Evolutionary conservation across 208 protist species (phyloP), one percentile per base, ranked within the genome.

Genomic region (Wallacemonas sp.): DNA sequence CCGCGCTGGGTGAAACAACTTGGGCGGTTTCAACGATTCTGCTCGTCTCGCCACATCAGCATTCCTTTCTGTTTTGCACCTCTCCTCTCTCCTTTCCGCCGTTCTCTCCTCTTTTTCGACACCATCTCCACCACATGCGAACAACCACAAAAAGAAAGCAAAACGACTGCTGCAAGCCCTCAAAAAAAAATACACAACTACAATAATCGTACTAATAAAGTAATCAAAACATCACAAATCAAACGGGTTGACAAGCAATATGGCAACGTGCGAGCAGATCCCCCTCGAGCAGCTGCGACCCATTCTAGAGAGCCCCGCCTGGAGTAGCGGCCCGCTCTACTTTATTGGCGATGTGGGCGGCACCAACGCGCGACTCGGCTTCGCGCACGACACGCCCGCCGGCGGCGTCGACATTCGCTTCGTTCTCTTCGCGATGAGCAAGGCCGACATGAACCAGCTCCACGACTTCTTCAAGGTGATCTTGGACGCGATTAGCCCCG

Each of bases 261-360:
- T 64, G 57, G 33, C 57, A 23, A 64, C 57, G 10, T 46, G 36
- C 20, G 49, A 72, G 8, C 52, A 77, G 16, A 36, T 89, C 22
- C n/a, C 65, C n/a, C 55, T 89, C 25, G 48, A 69, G 32, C 39
- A 83, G 32, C 62, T 91, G 28, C 32, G 61, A 44, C 14, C 57
- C 22, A 77, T 67, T 22, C 54, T 91, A 31, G 20, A 29, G 61
- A 31, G 38, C 52, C 65, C 49, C 14, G 41, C 46, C 20, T 89
- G 82, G 81, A 33, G 61, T 25, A 61, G 22, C 20, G 65, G 61
- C 0, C 78, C 79, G 3, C 65, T 92, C 45, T 82, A 81, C 70
- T 87, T 89, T 44, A 64, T 92, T 65, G 84, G 79, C 36, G 86
- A 92, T 48, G 70, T 92, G 42, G 86, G 86, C 41, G 86, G 79